These are phyloP conservation scores for Besnoitia besnoiti DNA, from an alignment of 169 alveolate genomes.

Conservation along the genomic window DNA sequence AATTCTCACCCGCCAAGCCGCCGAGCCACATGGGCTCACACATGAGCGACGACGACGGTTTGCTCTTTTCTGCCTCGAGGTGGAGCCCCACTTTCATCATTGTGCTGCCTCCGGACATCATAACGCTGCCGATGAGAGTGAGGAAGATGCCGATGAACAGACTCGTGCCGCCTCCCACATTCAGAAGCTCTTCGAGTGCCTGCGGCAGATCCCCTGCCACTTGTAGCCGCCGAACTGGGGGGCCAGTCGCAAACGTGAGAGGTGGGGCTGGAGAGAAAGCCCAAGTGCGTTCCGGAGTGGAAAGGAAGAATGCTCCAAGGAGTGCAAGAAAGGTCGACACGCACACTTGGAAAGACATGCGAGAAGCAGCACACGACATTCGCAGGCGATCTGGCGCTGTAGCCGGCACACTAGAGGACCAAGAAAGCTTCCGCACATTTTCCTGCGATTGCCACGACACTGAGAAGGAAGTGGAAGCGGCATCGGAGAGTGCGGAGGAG, in stretches of 20 bases:
- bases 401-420: too few relatives aligned
- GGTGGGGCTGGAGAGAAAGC: neutral
- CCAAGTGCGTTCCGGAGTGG: neutral
- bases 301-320: neutral
- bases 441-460: too few relatives aligned
- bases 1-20: neutral
- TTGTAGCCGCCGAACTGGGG: neutral
- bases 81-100: slow-evolving; percentile 82
- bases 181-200: neutral
- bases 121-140: slow-evolving; percentile 80
- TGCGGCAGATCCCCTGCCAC: neutral
- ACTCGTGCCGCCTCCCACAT: slow-evolving; percentile 49
- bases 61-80: slow-evolving; percentile 68
- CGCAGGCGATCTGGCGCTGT: neutral
- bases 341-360: neutral
- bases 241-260: neutral
- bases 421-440: too few relatives aligned
- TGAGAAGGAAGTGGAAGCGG: too few relatives aligned
- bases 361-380: neutral
- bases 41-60: neutral
- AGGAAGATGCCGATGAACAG: slow-evolving; percentile 79
- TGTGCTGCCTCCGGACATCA: slow-evolving; percentile 86
- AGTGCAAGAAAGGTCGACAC: neutral
- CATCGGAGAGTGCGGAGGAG: too few relatives aligned
- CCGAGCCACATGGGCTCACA: slow-evolving; percentile 26